Conservation (phyloP, 1,284 basidiomycete genomes). For the Leccinum brunneo-olivaceum region DNA sequence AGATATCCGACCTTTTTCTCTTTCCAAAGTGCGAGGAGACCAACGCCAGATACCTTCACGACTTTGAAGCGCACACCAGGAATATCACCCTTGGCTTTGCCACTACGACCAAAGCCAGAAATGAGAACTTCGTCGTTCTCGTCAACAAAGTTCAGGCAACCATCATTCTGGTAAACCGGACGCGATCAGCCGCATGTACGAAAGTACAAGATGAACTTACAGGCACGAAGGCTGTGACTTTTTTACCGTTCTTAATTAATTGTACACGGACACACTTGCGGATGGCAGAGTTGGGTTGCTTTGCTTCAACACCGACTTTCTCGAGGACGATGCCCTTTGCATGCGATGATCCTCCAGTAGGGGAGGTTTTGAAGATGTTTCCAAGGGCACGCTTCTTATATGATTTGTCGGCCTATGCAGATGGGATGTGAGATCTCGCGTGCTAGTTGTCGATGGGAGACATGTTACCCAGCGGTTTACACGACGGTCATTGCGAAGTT, state of each 20-base stretch:
- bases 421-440: conserved; percentile 11
- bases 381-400: conserved; percentile 99
- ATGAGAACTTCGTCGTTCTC: conserved; percentile 99
- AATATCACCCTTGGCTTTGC: conserved; percentile 99
- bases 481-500: conserved; percentile 91
- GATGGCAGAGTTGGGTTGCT: conserved; percentile 99
- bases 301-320: conserved; percentile 93
- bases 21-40: conserved; percentile 95
- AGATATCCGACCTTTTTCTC: conserved; percentile 83
- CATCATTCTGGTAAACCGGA: conserved; percentile 72
- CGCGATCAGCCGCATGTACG: conserved; percentile 5
- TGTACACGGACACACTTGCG: conserved; percentile 99
- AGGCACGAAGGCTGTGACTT: conserved; percentile 84
- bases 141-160: conserved; percentile 97
- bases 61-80: conserved; percentile 98
- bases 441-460: conserved; percentile 5
- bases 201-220: conserved; percentile 33
- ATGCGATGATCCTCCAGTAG: conserved; percentile 98
- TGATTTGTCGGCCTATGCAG: conserved; percentile 83
- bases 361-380: conserved; percentile 99
- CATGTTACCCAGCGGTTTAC: conserved; percentile 94
- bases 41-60: conserved; percentile 99
- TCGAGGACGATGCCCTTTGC: conserved; percentile 99
- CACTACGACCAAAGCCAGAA: conserved; percentile 99
- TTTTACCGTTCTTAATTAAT: conserved; percentile 99